These are phyloP conservation scores for Boletus edulis DNA, from an alignment of 768 basidiomycete species.

Conservation along the genomic window DNA sequence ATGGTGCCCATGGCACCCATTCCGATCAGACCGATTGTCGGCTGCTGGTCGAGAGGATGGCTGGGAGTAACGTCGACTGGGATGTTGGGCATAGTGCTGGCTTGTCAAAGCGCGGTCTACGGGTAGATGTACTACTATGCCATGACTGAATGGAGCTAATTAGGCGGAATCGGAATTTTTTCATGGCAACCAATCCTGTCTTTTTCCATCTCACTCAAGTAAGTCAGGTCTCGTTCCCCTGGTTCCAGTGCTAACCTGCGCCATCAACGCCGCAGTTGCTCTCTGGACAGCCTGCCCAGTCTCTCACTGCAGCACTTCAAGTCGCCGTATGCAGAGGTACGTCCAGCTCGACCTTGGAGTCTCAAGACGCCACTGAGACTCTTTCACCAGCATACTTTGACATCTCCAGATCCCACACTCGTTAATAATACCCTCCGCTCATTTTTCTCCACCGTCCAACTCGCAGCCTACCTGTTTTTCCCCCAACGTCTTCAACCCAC, in stretches of 20 bases:
- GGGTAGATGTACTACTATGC: too few species aligned
- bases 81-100: too few species aligned
- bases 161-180: too few species aligned
- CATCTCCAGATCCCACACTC: constrained; percentile 10
- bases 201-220: too few species aligned
- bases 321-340: constrained; percentile 19
- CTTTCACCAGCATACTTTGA: constrained; percentile 6
- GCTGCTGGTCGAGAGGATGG: constrained; percentile 50
- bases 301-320: neutral
- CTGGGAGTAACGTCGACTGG: constrained; percentile 28
- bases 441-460: neutral
- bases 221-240: too few species aligned
- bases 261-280: neutral
- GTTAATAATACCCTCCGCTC: constrained; percentile 4
- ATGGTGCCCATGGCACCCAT: constrained; percentile 98
- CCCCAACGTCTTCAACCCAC: neutral
- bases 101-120: too few species aligned
- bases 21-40: constrained; percentile 87
- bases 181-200: too few species aligned
- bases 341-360: neutral
- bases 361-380: too few species aligned
- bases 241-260: neutral
- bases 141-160: too few species aligned
- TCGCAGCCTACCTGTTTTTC: neutral
- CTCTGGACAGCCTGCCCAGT: neutral